Evolutionary conservation across 1,284 basidiomycete species (phyloP), one percentile per base, ranked within the genome.

Genomic region (Schizopora paradoxa): DNA sequence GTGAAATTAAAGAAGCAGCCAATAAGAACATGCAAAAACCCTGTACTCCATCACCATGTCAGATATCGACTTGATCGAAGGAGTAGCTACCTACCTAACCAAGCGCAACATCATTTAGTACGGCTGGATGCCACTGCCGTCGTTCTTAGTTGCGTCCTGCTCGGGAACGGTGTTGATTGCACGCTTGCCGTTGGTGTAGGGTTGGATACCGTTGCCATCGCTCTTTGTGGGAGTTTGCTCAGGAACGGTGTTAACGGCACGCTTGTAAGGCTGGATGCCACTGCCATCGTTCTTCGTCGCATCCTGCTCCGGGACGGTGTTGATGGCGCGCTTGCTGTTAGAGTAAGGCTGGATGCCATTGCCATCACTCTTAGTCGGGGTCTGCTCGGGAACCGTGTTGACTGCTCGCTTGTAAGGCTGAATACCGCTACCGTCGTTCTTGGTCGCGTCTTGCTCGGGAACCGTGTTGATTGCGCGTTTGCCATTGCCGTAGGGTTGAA

Each of bases 301-400:
- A 8, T 58, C 48, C 47, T 69, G 67, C 1, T 58, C 66, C 2
- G 64, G 65, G 23, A 66, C 56, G 10, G 58, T 57, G 49, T 66
- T 65, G 42, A 54, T 38, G 34, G 55, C 51, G 26, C 41, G 47
- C 27, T 49, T 51, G n/a, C n/a, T 39, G 52, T 54, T 42, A 36
- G 41, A 36, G 50, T 46, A 42, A 49, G 37, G 42, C 51, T 37
- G 43, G 27, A 51, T 48, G 11, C 27, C 34, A 16, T 52, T 44
- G 1, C 25, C 41, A 26, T 51, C 47, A 13, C 35, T 25, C 23
- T 56, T 61, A 10, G 56, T 54, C 2, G 60, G 35, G 8, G 41
- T 37, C 39, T 59, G 51, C 6, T 52, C 58, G 32, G 58, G 58
- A 33, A 60, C 50, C 11, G 46, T 48, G 49, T 56, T 51, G 35